These are phyloP conservation scores for Microsporum ferrugineum DNA, from an alignment of 2,329 filamentous ascomycete genomes.

Conservation along the genomic window DNA sequence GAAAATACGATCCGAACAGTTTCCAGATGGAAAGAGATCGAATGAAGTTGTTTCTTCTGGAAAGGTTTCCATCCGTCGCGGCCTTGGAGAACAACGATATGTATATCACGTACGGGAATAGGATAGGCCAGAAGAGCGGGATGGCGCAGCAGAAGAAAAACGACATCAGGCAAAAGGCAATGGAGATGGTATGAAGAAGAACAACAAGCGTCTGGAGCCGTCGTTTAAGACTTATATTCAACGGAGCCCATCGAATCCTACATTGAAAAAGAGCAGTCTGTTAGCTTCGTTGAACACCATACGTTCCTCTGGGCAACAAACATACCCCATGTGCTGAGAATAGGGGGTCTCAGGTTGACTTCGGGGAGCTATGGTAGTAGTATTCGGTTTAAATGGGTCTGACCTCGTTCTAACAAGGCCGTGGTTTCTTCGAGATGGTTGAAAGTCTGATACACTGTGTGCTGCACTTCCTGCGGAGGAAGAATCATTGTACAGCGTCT, in stretches of 20 bases:
- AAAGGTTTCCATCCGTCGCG: constrained; percentile 61
- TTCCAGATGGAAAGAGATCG: constrained; percentile 69
- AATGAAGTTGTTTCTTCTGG: constrained; percentile 61
- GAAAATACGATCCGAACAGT: constrained; percentile 86
- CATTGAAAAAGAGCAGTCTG: not conserved
- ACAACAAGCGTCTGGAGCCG: constrained; percentile 70
- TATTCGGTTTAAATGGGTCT: not conserved
- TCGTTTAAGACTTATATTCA: constrained; percentile 59
- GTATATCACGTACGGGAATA: constrained; percentile 69
- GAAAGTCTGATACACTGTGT: not conserved
- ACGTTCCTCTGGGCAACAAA: not conserved
- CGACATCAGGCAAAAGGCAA: constrained; percentile 57
- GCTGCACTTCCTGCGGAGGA: not conserved
- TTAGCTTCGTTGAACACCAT: not conserved
- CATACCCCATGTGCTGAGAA: constrained; percentile 1
- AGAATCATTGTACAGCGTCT: not conserved
- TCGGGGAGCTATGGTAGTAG: not conserved
- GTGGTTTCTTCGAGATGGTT: not conserved
- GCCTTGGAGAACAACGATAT: constrained; percentile 64
- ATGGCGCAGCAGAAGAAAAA: constrained; percentile 91
- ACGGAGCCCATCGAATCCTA: constrained; percentile 66
- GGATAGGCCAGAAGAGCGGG: constrained; percentile 76
- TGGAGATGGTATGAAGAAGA: constrained; percentile 59
- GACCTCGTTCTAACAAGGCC: not conserved
- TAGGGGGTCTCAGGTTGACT: not conserved